Evolutionary conservation across 2,329 filamentous ascomycete species (phyloP), one percentile per base, ranked within the genome.

Genomic region (Colletotrichum liaoningense): DNA sequence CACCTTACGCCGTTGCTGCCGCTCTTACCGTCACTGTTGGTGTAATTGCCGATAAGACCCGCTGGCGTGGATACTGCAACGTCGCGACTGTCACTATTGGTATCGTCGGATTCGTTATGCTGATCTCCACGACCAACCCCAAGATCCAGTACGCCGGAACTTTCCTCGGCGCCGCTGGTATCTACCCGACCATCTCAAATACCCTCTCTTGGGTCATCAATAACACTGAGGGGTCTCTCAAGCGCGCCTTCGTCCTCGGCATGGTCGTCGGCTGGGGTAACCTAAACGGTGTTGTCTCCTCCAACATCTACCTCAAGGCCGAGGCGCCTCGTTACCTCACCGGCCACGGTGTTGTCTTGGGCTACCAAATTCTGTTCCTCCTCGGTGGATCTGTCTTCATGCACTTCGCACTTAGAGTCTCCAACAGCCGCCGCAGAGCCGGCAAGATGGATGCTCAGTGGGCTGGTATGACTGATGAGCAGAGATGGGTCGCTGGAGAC

Each of bases 251-350:
- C 35, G 91, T 92, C 0, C 80, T 95, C 0, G 93, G 93, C 0
- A 89, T 94, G 76, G 90, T 94, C n/a, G 93, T 95, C 57, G 93
- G 90, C 3, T 94, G 92, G 91, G 93, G 93, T 9, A 95, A 95
- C 76, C 83, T 95, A 19, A 94, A 94, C 76, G 93, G 93, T 16
- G 88, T 94, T 7, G 90, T 95, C 38, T 86, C 84, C 16, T 87
- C 85, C 56, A 94, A 95, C 78, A 92, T 95, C 74, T 94, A 93
- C 67, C 74, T 81, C 58, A 76, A 77, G 9, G 28, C 54, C 1
- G 79, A 83, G 60, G 72, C 73, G 1, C 81, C 81, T 1, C 76
- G 79, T 2, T 83, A 78, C 76, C 77, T 77, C 64, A 80, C 76
- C 2, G 93, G 93, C 0, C 93, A 95, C 76, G 87, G 86, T 1